Percentiles rank a stretch among this genome's conserved stretches.
These are phyloP conservation scores for slime mould (Dictyostelium discoideum) DNA, from an alignment of 78 protist species.

Conservation along the genomic window dicty_2.7 NC_007088.5:5388501-5389000, in stretches of 20 bases:
- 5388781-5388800: not conserved
- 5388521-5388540: conserved; percentile 24
- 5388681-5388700: not conserved
- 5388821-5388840: not conserved
- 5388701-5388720: conserved; percentile 29
- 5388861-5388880: not conserved
- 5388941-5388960: not conserved
- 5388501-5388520: conserved; percentile 33
- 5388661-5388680: not conserved
- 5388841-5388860: not conserved
- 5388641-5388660: conserved; percentile 10
- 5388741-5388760: conserved; percentile 11
- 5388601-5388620: not conserved
- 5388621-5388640: conserved; percentile 27
- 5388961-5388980: not conserved
- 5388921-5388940: not conserved
- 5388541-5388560: not conserved
- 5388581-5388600: conserved; percentile 28
- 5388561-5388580: not conserved
- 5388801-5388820: not conserved
- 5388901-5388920: not conserved
- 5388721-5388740: conserved; percentile 38
- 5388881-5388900: not conserved
- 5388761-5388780: conserved; percentile 34
- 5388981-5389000: not conserved